Percentiles rank a stretch among this genome's conserved stretches.
phyloP scores from a whole-genome alignment of 1,139 yeast species.

The Schwanniomyces etchellsii region DNA sequence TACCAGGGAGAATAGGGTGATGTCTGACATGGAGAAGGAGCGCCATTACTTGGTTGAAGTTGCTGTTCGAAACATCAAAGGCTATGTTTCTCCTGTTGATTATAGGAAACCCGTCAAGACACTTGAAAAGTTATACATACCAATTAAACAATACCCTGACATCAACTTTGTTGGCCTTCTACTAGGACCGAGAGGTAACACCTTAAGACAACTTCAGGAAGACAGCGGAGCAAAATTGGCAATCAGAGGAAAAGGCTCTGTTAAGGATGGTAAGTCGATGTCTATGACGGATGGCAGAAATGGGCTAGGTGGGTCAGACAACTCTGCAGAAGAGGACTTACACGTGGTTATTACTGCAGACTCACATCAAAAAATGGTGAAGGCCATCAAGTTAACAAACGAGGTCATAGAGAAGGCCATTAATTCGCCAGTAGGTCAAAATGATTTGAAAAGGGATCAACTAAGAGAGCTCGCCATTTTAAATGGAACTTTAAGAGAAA shows the following conservation, averaged over 20 bases:
- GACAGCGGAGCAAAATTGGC: slow-evolving; percentile 84
- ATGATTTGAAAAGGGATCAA: slow-evolving; percentile 86
- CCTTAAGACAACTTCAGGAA: slow-evolving; percentile 73
- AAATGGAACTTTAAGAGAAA: slow-evolving; percentile 88
- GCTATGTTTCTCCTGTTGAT: slow-evolving; percentile 74
- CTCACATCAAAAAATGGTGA: slow-evolving; percentile 66
- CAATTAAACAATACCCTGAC: slow-evolving; percentile 83
- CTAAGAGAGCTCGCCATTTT: slow-evolving; percentile 85
- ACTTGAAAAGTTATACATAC: slow-evolving; percentile 78
- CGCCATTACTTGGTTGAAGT: slow-evolving; percentile 70
- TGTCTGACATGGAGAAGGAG: slow-evolving; percentile 65
- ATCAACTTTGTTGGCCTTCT: slow-evolving; percentile 88
- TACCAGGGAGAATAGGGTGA: slow-evolving; percentile 68
- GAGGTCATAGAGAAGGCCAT: slow-evolving; percentile 79
- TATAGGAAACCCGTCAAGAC: slow-evolving; percentile 68
- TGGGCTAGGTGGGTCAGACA: slow-evolving; percentile 12
- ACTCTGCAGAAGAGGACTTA: slow-evolving; percentile 53
- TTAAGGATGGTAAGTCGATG: slow-evolving; percentile 76
- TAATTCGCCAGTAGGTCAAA: slow-evolving; percentile 87
- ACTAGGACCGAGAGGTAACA: slow-evolving; percentile 94
- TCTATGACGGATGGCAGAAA: slow-evolving; percentile 4
- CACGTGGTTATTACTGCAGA: slow-evolving; percentile 90
- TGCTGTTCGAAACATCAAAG: slow-evolving; percentile 71
- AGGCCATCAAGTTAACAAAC: slow-evolving; percentile 71
- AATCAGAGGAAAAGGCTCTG: slow-evolving; percentile 91